phyloP scores from a whole-genome alignment of 805 yeast species.

The Candida chilensis region DNA sequence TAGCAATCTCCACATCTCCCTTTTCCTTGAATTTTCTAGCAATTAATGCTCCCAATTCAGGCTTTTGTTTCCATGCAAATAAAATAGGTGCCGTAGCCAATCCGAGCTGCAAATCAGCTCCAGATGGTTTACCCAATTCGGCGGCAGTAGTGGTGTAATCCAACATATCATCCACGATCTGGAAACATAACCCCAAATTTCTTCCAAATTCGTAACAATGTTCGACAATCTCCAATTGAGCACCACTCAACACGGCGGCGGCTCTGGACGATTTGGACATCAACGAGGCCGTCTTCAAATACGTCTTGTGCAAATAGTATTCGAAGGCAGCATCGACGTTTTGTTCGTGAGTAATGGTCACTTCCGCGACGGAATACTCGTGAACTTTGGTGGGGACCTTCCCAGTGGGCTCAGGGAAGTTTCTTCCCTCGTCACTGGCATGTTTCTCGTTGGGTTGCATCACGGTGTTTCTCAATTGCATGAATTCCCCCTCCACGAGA shows the following conservation, averaged over 20 bases:
- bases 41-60: constrained; percentile 77
- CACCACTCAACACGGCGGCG: constrained; percentile 87
- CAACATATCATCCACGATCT: constrained; percentile 90
- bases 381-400: constrained; percentile 51
- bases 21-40: constrained; percentile 70
- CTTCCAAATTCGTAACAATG: constrained; percentile 87
- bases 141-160: constrained; percentile 87
- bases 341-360: constrained; percentile 42
- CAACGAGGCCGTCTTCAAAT: constrained; percentile 87
- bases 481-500: constrained; percentile 95
- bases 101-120: constrained; percentile 89
- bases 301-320: constrained; percentile 91
- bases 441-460: constrained; percentile 37
- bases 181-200: constrained; percentile 91
- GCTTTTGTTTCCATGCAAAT: constrained; percentile 87
- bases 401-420: constrained; percentile 51
- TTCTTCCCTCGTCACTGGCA: constrained; percentile 36
- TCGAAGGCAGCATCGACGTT: constrained; percentile 87
- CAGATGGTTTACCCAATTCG: constrained; percentile 89
- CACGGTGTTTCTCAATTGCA: constrained; percentile 95
- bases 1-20: constrained; percentile 83
- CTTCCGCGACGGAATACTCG: constrained; percentile 40
- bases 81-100: constrained; percentile 95
- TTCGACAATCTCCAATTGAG: constrained; percentile 66
- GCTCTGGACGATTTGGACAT: constrained; percentile 92